Evolutionary conservation across 2,329 filamentous ascomycete genomes (phyloP), one percentile per base, ranked within the genome.

Genomic region (Diaporthe capsici): DNA sequence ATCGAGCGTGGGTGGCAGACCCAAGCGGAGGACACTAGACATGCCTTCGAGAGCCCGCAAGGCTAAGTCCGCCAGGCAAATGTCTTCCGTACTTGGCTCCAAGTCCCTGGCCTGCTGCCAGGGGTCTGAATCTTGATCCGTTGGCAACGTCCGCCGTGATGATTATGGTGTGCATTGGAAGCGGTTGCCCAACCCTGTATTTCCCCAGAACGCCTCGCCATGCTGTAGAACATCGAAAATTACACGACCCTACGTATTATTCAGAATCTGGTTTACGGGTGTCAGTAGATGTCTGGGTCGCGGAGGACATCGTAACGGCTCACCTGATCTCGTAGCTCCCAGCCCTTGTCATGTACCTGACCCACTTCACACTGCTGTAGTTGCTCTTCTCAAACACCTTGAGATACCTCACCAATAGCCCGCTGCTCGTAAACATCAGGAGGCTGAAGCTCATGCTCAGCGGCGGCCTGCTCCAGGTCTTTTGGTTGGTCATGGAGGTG

Each of bases 351-450:
- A 99, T 98, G 85, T 99, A 99, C 80, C 97, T 89, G 80, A 99
- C 97, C 97, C 97, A 99, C 85, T 99, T 99, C 67, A 99, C 97
- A 82, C 95, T 98, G 78, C 94, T 97, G 84, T 99, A 99, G 85
- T 98, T 98, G 85, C 92, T 97, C 92, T 99, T 99, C 87, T 99
- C 97, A 87, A 99, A 99, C 2, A 99, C 97, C 86, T 99, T 99
- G 75, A 99, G 86, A 84, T 99, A 99, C 68, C 97, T 89, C 75
- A 99, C 97, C 78, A 99, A 83, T 82, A 99, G 84, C 0, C 97
- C 97, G 0, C 94, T 97, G 82, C 95, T 98, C 28, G 97, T 99
- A 83, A 99, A 99, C 97, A 99, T 99, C 81, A 99, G 89, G 81
- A 99, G 85, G 78, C 94, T 97, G 82, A 99, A 99, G 84, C 92